Base-by-base conservation (phyloP, 1,284 basidiomycete genomes). In the Agroathelia rolfsii region DNA sequence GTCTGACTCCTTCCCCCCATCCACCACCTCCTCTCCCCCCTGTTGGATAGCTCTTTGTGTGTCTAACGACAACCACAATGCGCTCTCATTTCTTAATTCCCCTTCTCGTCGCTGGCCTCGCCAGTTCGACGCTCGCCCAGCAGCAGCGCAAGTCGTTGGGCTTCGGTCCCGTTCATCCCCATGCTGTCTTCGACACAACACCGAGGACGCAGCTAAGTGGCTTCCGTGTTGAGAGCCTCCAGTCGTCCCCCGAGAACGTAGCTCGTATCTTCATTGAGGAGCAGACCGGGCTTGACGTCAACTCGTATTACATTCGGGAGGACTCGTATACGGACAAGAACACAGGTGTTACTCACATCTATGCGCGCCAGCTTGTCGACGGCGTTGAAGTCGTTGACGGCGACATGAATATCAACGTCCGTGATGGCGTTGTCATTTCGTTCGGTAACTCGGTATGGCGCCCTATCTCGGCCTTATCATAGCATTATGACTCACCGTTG, bases 371-470 rank as follows among this genome's bases (percentile, higher is more conserved):
- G 58, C 45, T 83, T 33, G 55, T 92, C 46, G 75, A 83, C 41
- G 86, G 87, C 24, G 62, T 92, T 35, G 86, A 92, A 51, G 86
- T 96, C 9, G 67, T 73, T 11, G 86, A 95, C 49, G 89, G 81
- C 27, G 81, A 92, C 57, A 72, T 92, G 58, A 93, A 94, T 55
- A 59, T 95, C 51, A 93, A 94, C 62, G 65, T 93, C 52, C 82
- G 80, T 58, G 71, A 83, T 39, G 88, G 87, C 32, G 59, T 66
- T 33, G 69, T 94, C 10, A 50, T 92, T 30, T 88, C 83, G 1
- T 85, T 77, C 46, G 87, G 87, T 35, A 80, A 78, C 52, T 86
- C 82, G 42, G 84, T 87, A 43, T 39, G 79, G 61, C 3, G n/a
- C n/a, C n/a, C n/a, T n/a, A n/a, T 10, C 36, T 35, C 16, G 45